Percentiles rank a stretch among this genome's conserved stretches.
Conservation (phyloP, 2,329 filamentous ascomycete species). For the Sarocladium oryzae region DNA sequence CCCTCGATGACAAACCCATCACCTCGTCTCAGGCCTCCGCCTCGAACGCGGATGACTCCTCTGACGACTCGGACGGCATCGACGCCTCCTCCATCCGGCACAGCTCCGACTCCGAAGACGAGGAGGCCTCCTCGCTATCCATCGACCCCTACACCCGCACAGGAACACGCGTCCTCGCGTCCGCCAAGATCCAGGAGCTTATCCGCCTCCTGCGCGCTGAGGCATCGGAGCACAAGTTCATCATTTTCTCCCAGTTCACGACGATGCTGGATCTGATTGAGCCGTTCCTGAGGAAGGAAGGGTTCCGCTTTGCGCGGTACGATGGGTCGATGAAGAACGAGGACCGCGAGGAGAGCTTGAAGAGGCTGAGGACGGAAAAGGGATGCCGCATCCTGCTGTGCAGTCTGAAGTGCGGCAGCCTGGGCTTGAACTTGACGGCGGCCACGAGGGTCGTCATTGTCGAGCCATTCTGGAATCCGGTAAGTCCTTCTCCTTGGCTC, state of each 20-base stretch:
- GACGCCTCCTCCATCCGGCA: slow-evolving; percentile 7
- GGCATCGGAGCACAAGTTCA: slow-evolving; percentile 81
- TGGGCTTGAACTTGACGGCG: slow-evolving; percentile 91
- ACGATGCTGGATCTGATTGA: slow-evolving; percentile 96
- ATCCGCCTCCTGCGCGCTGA: slow-evolving; percentile 76
- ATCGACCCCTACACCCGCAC: slow-evolving; percentile 19
- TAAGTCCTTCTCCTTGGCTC: slow-evolving; percentile 32
- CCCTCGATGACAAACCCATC: slow-evolving; percentile 21
- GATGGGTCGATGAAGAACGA: slow-evolving; percentile 96
- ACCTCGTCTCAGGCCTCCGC: slow-evolving; percentile 1
- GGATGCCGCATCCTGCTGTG: slow-evolving; percentile 80
- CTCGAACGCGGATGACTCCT: slow-evolving; percentile 13
- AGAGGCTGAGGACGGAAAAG: slow-evolving; percentile 67
- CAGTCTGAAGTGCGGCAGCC: slow-evolving; percentile 85
- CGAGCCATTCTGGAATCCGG: slow-evolving; percentile 97
- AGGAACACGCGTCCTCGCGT: slow-evolving; percentile 52
- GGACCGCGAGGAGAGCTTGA: slow-evolving; percentile 77
- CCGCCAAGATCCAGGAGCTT: slow-evolving; percentile 87
- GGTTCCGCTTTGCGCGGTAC: slow-evolving; percentile 79
- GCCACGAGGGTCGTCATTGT: slow-evolving; percentile 90
- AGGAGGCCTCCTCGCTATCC: slow-evolving; percentile 11
- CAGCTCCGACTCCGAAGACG: slow-evolving; percentile 28
- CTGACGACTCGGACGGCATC: slow-evolving; percentile 11
- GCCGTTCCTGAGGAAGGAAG: slow-evolving; percentile 72
- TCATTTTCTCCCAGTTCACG: slow-evolving; percentile 97